Conservation (phyloP, 2,329 filamentous ascomycete genomes). For the Aspergillus cejpii region DNA sequence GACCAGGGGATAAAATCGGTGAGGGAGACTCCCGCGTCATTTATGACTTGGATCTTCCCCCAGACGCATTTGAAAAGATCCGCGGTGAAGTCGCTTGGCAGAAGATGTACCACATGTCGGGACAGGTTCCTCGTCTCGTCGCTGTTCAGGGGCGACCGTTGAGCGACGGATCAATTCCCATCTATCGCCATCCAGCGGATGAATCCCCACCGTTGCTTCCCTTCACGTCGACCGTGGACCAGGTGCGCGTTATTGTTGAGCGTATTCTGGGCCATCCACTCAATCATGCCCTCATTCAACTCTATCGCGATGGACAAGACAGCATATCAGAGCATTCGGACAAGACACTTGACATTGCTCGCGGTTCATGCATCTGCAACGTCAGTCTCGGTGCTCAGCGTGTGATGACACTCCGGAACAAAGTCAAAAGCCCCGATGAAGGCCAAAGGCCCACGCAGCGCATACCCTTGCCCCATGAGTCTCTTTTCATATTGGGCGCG, state of each 20-base stretch:
- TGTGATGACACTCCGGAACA: constrained; percentile 80
- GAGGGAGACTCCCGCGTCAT: constrained; percentile 76
- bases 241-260: constrained; percentile 64
- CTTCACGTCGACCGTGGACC: constrained; percentile 67
- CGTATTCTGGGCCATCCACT: constrained; percentile 66
- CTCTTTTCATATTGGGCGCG: constrained; percentile 74
- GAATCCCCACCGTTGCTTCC: constrained; percentile 69
- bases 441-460: constrained; percentile 55
- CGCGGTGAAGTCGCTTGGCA: constrained; percentile 77
- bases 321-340: constrained; percentile 96
- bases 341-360: constrained; percentile 86
- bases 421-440: constrained; percentile 36
- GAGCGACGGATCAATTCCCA: constrained; percentile 63
- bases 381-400: constrained; percentile 87
- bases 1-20: constrained; percentile 56
- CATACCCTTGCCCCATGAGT: constrained; percentile 76
- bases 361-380: constrained; percentile 78
- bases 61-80: constrained; percentile 60
- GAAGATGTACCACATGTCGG: constrained; percentile 85
- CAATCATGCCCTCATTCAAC: constrained; percentile 89
- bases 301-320: constrained; percentile 82
- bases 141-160: constrained; percentile 73
- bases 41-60: constrained; percentile 58
- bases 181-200: constrained; percentile 94
- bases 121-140: constrained; percentile 83